Conservation (phyloP, 2,329 filamentous ascomycete species). For the Xylaria sp. region DNA sequence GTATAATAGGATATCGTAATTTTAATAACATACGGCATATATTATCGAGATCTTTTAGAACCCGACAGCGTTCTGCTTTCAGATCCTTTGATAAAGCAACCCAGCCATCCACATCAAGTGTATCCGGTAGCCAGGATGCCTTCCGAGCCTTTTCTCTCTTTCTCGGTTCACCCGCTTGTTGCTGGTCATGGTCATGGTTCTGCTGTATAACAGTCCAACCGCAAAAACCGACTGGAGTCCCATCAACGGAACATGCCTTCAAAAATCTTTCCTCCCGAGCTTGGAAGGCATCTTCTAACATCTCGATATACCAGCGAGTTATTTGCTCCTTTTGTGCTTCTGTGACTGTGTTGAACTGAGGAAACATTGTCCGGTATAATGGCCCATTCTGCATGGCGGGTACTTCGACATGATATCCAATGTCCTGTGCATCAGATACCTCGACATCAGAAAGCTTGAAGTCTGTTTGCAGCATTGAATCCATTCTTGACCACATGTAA, state of each 20-base stretch:
- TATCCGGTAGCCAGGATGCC: slow-evolving; percentile 19
- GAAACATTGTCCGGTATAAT: slow-evolving; percentile 29
- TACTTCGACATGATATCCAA: slow-evolving; percentile 24
- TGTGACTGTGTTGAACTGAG: slow-evolving; percentile 22
- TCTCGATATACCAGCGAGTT: slow-evolving; percentile 27
- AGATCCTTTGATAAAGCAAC: slow-evolving; percentile 22
- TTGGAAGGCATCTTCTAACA: slow-evolving; percentile 27
- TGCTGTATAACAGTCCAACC: slow-evolving; percentile 29
- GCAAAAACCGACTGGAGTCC: slow-evolving; percentile 26
- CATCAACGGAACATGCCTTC: slow-evolving; percentile 25
- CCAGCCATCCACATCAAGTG: slow-evolving; percentile 26
- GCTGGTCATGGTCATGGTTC: slow-evolving; percentile 13
- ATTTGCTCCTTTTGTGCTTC: slow-evolving; percentile 27
- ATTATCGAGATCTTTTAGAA: slow-evolving; percentile 23
- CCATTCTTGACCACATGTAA: slow-evolving; percentile 17
- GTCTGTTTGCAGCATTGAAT: slow-evolving; percentile 23
- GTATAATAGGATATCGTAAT: slow-evolving; percentile 18
- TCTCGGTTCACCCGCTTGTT: slow-evolving; percentile 13
- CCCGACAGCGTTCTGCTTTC: slow-evolving; percentile 21
- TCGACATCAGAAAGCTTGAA: slow-evolving; percentile 24
- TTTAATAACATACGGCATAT: slow-evolving; percentile 30
- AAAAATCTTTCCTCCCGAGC: slow-evolving; percentile 21
- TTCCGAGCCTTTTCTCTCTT: slow-evolving; percentile 21
- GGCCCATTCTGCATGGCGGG: slow-evolving; percentile 26
- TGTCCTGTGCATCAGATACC: slow-evolving; percentile 22